A percentile compares a stretch with the other conserved stretches of the same genome.
Conservation (phyloP, 2,329 filamentous ascomycete genomes). For the Atkinsonella hypoxylon region DNA sequence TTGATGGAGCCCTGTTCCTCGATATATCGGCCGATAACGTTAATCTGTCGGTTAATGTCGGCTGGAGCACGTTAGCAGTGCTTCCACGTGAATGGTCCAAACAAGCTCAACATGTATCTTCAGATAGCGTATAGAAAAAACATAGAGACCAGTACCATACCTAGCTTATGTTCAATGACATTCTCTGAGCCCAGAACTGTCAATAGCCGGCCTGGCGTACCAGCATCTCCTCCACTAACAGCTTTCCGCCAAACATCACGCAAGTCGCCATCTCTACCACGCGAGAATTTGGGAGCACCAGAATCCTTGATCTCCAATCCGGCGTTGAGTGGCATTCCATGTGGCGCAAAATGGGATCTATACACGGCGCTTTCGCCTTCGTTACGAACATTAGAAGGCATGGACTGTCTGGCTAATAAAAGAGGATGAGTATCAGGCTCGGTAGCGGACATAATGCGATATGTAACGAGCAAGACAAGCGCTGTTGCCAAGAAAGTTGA, state of each 20-base stretch:
- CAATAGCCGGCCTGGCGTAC: constrained; percentile 58
- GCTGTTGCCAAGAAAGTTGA: constrained; percentile 57
- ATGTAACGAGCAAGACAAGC: constrained; percentile 56
- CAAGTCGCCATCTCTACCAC: constrained; percentile 77
- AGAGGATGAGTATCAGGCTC: constrained; percentile 90
- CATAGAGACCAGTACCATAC: constrained; percentile 20
- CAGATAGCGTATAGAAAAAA: no score
- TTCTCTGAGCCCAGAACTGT: constrained; percentile 70
- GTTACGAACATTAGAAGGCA: constrained; percentile 66
- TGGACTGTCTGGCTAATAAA: constrained; percentile 74
- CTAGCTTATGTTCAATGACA: constrained; percentile 58
- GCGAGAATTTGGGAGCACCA: constrained; percentile 69
- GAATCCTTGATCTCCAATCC: constrained; percentile 75
- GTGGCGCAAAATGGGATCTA: constrained; percentile 71
- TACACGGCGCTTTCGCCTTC: constrained; percentile 78
- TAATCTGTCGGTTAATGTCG: constrained; percentile 74
- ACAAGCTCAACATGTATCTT: not conserved
- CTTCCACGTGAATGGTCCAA: no score
- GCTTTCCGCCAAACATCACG: constrained; percentile 80
- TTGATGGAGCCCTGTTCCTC: constrained; percentile 59
- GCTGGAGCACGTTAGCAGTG: constrained; percentile 25
- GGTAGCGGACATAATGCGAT: constrained; percentile 55
- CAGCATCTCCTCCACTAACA: constrained; percentile 50
- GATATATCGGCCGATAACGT: constrained; percentile 68
- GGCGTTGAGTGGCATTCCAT: constrained; percentile 67